A percentile compares a stretch with the other conserved stretches of the same genome.
phyloP scores from a whole-genome alignment of 2,329 filamentous ascomycete genomes.

The Alternaria solani region DNA sequence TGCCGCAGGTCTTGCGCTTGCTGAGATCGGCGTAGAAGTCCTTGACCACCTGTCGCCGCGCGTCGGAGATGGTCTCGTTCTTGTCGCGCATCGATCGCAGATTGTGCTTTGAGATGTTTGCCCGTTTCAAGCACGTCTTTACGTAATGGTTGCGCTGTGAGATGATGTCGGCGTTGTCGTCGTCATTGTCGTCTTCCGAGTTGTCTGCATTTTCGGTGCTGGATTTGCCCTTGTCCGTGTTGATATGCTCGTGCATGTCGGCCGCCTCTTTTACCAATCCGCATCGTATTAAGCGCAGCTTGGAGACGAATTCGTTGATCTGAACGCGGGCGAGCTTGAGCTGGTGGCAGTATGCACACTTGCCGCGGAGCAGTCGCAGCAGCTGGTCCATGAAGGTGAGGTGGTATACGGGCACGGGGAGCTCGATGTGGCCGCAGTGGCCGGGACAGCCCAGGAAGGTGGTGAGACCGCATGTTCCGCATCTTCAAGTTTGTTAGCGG shows the following conservation, averaged over 20 bases:
- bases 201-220: constrained; percentile 56
- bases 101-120: constrained; percentile 56
- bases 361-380: constrained; percentile 81
- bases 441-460: constrained; percentile 80
- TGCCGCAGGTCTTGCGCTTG: constrained; percentile 73
- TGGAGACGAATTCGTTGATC: constrained; percentile 81
- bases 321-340: constrained; percentile 81
- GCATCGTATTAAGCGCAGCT: constrained; percentile 83
- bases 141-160: constrained; percentile 72
- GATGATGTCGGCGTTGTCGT: constrained; percentile 67
- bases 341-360: constrained; percentile 89
- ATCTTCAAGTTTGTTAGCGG: constrained; percentile 62
- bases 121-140: constrained; percentile 71
- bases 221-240: constrained; percentile 50
- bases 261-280: constrained; percentile 76
- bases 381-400: constrained; percentile 96
- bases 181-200: constrained; percentile 71
- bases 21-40: constrained; percentile 80
- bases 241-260: constrained; percentile 57
- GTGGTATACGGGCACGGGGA: constrained; percentile 93
- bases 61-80: constrained; percentile 82
- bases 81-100: constrained; percentile 66
- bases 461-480: constrained; percentile 89
- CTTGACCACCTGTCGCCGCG: constrained; percentile 78
- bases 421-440: constrained; percentile 93